Evolutionary conservation across 164 flowering plant species (phyloP).

Genomic region (Platanus orientalis): DNA sequence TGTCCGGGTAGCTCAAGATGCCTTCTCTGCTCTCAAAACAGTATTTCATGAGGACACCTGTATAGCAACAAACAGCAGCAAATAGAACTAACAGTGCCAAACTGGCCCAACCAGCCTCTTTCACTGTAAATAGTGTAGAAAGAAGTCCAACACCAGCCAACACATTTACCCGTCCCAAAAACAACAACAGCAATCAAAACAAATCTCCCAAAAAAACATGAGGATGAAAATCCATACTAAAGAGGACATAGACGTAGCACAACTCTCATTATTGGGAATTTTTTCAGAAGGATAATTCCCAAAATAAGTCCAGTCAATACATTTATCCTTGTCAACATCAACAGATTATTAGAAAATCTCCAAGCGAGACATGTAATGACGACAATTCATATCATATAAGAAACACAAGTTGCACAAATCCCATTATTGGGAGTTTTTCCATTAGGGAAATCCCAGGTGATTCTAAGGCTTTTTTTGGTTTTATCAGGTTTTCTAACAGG

Average conservation of each 20-base stretch:
- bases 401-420: too few relatives aligned
- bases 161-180: conserved; percentile 56
- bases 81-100: conserved; percentile 51
- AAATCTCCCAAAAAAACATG: background rate
- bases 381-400: too few relatives aligned
- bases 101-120: conserved; percentile 85
- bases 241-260: background rate
- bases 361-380: too few relatives aligned
- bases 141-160: conserved; percentile 89
- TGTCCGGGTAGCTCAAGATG: conserved; percentile 64
- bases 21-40: conserved; percentile 81
- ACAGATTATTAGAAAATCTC: too few relatives aligned
- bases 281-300: background rate
- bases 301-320: too few relatives aligned
- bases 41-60: conserved; percentile 61
- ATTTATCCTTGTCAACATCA: too few relatives aligned
- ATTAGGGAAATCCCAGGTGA: background rate
- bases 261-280: background rate
- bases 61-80: conserved; percentile 68
- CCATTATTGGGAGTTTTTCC: too few relatives aligned
- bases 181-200: background rate
- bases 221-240: background rate
- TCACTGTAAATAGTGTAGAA: conserved; percentile 74
- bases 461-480: too few relatives aligned
- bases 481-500: too few relatives aligned